Evolutionary conservation across 2,329 filamentous ascomycete genomes (phyloP), one percentile per base, ranked within the genome.

Genomic region (Microsporum audouinii): DNA sequence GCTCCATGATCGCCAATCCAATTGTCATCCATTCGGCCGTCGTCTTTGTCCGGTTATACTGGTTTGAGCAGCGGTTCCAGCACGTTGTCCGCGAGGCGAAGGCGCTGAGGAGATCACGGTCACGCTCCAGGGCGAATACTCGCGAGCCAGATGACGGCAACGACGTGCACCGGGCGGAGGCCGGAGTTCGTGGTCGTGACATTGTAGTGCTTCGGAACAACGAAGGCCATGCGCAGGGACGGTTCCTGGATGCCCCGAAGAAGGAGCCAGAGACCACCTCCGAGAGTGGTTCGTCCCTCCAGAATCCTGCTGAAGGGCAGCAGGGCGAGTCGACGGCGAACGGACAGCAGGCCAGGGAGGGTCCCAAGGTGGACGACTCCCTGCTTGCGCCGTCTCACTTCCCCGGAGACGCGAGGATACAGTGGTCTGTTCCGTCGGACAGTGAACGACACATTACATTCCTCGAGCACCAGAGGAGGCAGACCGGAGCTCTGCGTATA

Each of bases 11-110:
- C 10, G 85, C 87, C 31, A 95, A 90, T 58, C 91, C 91, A 0
- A 94, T 96, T 63, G 86, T 88, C 55, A 86, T 96, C 68, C 85
- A 95, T 70, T 84, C 88, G 1, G 88, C 84, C 51, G 90, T 99
- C 51, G 94, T 99, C 5, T 92, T 96, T 67, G 81, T 97, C 12
- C 88, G 94, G 31, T 79, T 99, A 1, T 96, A 96, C 75, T 99
- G 92, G 92, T 99, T 99, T 71, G 91, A 99, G 75, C 96, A 95
- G 74, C 84, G 91, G 5, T 97, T 99, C 71, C 88, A 95, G 71
- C 82, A 88, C 68, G 83, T 96, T 65, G 91, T 88, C 12, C 81
- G 80, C 38, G 88, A 95, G 67, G 85, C 88, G 1, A 83, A 84
- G 60, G 79, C 77, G 49, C 78, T 86, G 59, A 84, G 91, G 60